These are phyloP conservation scores for Phytophthora citricola DNA, from an alignment of 352 stramenopile species.

Conservation along the genomic window DNA sequence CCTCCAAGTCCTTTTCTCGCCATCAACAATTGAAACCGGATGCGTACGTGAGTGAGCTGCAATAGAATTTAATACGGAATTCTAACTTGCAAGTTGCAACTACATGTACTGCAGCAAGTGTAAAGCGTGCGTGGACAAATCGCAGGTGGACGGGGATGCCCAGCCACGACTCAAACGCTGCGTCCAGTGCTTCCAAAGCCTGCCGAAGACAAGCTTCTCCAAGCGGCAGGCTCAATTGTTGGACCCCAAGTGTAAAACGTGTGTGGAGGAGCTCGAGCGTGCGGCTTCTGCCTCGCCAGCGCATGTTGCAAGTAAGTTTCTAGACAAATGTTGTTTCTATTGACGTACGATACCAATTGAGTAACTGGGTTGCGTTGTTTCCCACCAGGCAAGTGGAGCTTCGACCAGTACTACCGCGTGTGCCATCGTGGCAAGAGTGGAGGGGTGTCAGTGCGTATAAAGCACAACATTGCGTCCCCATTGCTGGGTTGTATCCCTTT, in stretches of 20 bases:
- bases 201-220: constrained; percentile 67
- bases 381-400: constrained; percentile 61
- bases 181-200: constrained; percentile 78
- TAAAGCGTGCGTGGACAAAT: constrained; percentile 51
- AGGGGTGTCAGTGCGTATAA: constrained; percentile 68
- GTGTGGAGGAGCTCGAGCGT: constrained; percentile 57
- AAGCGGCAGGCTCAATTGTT: constrained; percentile 73
- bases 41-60: constrained; percentile 30
- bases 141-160: constrained; percentile 22
- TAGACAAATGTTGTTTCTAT: too few species aligned
- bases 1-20: constrained; percentile 45
- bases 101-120: constrained; percentile 53
- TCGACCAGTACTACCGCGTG: constrained; percentile 69
- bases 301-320: constrained; percentile 32
- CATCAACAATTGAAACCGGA: constrained; percentile 55
- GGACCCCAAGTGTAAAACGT: constrained; percentile 69
- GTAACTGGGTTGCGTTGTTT: constrained; percentile 3
- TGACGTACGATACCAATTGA: not conserved
- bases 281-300: constrained; percentile 32
- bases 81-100: not conserved
- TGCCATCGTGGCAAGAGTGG: constrained; percentile 73
- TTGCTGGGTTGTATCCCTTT: constrained; percentile 67
- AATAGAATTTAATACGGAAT: not conserved
- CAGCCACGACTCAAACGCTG: constrained; percentile 61
- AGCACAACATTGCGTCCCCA: constrained; percentile 74